Percentiles rank a stretch among this genome's conserved stretches.
Evolutionary conservation across 306 rosid species (phyloP).

Genomic region (Glycine latifolia): DNA sequence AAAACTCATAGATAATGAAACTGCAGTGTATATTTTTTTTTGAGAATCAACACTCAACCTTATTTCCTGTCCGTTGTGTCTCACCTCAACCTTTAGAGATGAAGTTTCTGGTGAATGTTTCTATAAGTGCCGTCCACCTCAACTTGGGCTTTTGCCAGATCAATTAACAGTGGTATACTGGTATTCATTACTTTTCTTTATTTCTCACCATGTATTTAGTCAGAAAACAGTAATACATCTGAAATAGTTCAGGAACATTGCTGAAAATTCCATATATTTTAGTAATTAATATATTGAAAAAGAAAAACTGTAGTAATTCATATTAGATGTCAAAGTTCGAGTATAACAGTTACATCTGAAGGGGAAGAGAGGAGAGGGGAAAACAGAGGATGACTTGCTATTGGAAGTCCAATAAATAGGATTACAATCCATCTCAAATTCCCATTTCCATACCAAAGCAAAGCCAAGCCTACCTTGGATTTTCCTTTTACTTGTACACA

Average conservation of each 20-base stretch:
- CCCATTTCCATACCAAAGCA: not conserved
- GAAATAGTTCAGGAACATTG: slow-evolving; percentile 20
- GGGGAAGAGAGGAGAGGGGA: not conserved
- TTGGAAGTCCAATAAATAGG: not conserved
- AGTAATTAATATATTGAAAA: not conserved
- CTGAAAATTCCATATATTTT: not conserved
- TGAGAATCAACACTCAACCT: not conserved
- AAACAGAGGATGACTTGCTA: not conserved
- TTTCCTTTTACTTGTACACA: not conserved
- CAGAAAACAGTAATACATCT: slow-evolving; percentile 6
- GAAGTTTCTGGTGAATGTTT: not conserved
- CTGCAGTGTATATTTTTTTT: not conserved
- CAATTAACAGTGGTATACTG: not conserved
- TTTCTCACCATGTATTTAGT: not conserved
- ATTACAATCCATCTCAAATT: slow-evolving; percentile 10
- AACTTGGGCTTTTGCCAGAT: not conserved
- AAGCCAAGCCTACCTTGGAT: not conserved
- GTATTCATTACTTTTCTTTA: not conserved
- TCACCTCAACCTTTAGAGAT: slow-evolving; percentile 22
- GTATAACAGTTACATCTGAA: not conserved
- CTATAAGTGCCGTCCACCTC: not conserved
- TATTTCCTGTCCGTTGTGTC: not conserved
- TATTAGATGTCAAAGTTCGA: not conserved
- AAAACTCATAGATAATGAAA: slow-evolving; percentile 15
- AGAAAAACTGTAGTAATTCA: not conserved